Evolutionary conservation across 768 basidiomycete genomes (phyloP).

Genomic region (Lanmaoa pseudosensibilis): DNA sequence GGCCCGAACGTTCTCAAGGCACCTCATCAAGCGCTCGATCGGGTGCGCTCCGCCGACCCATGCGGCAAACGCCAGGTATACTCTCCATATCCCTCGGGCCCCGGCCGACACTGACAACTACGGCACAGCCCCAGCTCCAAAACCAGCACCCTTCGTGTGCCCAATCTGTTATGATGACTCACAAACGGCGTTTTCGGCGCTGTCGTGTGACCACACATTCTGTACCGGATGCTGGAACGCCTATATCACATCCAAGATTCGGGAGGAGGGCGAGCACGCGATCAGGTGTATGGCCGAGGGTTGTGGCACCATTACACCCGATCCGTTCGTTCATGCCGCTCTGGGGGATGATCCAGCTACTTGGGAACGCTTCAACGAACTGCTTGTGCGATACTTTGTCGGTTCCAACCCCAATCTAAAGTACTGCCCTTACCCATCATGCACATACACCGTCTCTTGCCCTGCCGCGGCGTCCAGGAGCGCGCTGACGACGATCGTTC

Average conservation of each 20-base stretch:
- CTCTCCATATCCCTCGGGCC: not conserved
- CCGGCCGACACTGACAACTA: not conserved
- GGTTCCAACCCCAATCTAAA: constrained; percentile 77
- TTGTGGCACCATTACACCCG: constrained; percentile 65
- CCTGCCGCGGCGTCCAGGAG: constrained; percentile 73
- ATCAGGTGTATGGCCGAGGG: constrained; percentile 82
- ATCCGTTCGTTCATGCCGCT: constrained; percentile 57
- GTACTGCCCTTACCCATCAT: constrained; percentile 94
- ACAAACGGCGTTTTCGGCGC: constrained; percentile 64
- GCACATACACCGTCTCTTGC: constrained; percentile 93
- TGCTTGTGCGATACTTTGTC: constrained; percentile 89
- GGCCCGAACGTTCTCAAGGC: constrained; percentile 36
- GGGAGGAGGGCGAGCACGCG: constrained; percentile 71
- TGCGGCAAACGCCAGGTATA: constrained; percentile 30
- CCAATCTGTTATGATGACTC: constrained; percentile 91
- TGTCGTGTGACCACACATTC: constrained; percentile 84
- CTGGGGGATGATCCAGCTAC: constrained; percentile 56
- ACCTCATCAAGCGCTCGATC: constrained; percentile 27
- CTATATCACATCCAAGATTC: constrained; percentile 78
- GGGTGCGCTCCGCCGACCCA: constrained; percentile 28
- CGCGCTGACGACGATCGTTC: constrained; percentile 76
- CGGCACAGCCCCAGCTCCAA: constrained; percentile 22
- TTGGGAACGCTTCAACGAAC: constrained; percentile 76
- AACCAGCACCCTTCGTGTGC: constrained; percentile 70
- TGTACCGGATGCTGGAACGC: constrained; percentile 83